A percentile compares a stretch with the other conserved stretches of the same genome.
Conservation (phyloP, 495 filamentous ascomycete genomes). For the Penicillium ucsense region DNA sequence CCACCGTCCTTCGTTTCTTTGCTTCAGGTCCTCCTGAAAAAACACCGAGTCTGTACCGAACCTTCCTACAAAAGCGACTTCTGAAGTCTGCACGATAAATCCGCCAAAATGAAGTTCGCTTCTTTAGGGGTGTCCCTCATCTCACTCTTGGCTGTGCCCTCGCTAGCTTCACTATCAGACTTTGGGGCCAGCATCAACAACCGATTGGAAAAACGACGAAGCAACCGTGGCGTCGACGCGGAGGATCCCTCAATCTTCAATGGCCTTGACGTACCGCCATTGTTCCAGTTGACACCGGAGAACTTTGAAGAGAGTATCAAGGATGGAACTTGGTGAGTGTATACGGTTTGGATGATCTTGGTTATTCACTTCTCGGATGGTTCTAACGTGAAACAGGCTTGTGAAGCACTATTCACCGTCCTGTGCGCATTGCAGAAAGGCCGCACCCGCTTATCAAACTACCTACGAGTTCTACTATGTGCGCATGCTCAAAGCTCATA, state of each 20-base stretch:
- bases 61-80: too few relatives aligned
- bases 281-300: constrained; percentile 51
- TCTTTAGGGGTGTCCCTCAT: constrained; percentile 34
- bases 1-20: constrained; percentile 16
- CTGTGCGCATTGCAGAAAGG: constrained; percentile 70
- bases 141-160: constrained; percentile 38
- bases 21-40: neutral
- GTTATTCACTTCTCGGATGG: neutral
- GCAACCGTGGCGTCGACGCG: constrained; percentile 9
- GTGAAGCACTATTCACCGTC: constrained; percentile 69
- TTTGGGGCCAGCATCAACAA: constrained; percentile 10
- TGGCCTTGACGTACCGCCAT: constrained; percentile 63
- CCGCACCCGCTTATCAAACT: constrained; percentile 84
- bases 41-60: too few relatives aligned
- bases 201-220: constrained; percentile 18
- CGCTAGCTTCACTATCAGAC: constrained; percentile 23
- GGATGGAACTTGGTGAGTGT: constrained; percentile 52
- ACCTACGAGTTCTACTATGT: constrained; percentile 90
- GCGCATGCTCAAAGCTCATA: constrained; percentile 6
- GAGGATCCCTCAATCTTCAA: constrained; percentile 60
- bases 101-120: constrained; percentile 30
- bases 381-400: constrained; percentile 41
- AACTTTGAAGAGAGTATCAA: constrained; percentile 47
- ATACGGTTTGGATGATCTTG: neutral
- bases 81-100: too few relatives aligned